Base-by-base conservation (phyloP, 805 yeast genomes). In the Pichia gijzeniarum region DNA sequence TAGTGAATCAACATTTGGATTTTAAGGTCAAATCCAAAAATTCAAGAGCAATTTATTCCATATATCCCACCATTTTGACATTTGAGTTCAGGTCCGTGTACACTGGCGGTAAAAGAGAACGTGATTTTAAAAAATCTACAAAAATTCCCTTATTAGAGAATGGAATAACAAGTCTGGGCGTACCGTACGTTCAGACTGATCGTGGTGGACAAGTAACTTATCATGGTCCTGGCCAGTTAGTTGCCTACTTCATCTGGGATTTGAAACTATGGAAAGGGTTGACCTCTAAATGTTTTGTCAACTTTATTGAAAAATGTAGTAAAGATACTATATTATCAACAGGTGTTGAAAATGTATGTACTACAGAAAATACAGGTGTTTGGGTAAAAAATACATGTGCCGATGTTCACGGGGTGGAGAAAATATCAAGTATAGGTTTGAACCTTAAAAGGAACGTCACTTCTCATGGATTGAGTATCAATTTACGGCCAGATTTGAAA, bases 181-280 rank as follows among this genome's bases (percentile, higher is more conserved):
- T 89, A 14, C 71, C 72, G 27, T 85, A 79, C 57, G 74, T 81
- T n/a, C 91, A 86, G 55, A 76, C 93, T 0, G 79, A 79, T 44
- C 70, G 99, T 50, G 99, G 99, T 14, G 99, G 99, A 0, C 95
- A 93, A 60, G 79, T 93, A 1, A 93, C 99, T 0, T 93, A 86
- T 71, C 99, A 93, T 66, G 98, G 98, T 0, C 85, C 93, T 1
- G 99, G 99, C 0, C 99, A 93, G 63, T 60, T 88, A 33, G 96
- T 90, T 2, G 79, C 87, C 5, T 93, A 91, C 58, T 81, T 93
- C 10, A 73, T 93, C 1, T 44, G 85, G 27, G 90, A 93, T 61
- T 67, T 93, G 44, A 72, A 74, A 51, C 72, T 75, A 28, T 84
- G 85, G 54, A 55, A 65, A 30, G 65, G 73, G 45, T 61, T 77